Conservation (phyloP, 768 basidiomycete species). For the Cystofilobasidium bisporidii region DNA sequence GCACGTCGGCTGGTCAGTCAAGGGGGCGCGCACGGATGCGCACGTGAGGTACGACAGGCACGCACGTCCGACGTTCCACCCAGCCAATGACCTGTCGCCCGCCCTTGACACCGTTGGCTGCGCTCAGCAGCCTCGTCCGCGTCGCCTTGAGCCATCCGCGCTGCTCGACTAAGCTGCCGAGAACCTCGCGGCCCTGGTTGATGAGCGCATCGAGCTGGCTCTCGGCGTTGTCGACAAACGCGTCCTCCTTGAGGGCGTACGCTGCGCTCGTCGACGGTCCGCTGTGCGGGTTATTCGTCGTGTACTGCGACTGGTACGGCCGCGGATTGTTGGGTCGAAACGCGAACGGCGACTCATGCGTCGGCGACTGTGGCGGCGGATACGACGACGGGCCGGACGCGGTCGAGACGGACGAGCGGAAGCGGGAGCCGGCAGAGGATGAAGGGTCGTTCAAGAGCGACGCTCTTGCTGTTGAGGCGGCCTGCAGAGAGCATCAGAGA, state of each 20-base stretch:
- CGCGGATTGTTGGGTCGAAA: constrained; percentile 28
- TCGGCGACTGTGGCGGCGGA: constrained; percentile 42
- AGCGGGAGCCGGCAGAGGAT: constrained; percentile 51
- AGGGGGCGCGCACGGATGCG: too few species aligned
- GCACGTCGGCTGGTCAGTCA: neutral
- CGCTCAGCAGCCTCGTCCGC: constrained; percentile 68
- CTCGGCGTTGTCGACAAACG: constrained; percentile 76
- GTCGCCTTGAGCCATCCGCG: constrained; percentile 85
- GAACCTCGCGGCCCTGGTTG: constrained; percentile 78
- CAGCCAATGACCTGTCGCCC: constrained; percentile 91
- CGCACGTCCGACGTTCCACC: constrained; percentile 88
- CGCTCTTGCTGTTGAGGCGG: constrained; percentile 51
- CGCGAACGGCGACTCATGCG: constrained; percentile 80
- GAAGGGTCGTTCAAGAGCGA: constrained; percentile 57
- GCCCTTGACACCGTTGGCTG: constrained; percentile 87
- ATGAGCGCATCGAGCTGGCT: constrained; percentile 77
- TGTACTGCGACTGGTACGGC: constrained; percentile 29
- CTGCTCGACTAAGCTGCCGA: constrained; percentile 88
- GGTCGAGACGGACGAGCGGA: constrained; percentile 24
- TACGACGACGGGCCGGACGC: constrained; percentile 28
- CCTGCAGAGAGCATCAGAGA: constrained; percentile 42
- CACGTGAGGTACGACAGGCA: constrained; percentile 22
- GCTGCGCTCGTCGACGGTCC: constrained; percentile 55
- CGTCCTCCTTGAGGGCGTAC: constrained; percentile 76
- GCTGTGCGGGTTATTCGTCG: constrained; percentile 46